A percentile compares a stretch with the other conserved stretches of the same genome.
phyloP scores from a whole-genome alignment of 1,284 basidiomycete species.

The Leccinum pachyderme region DNA sequence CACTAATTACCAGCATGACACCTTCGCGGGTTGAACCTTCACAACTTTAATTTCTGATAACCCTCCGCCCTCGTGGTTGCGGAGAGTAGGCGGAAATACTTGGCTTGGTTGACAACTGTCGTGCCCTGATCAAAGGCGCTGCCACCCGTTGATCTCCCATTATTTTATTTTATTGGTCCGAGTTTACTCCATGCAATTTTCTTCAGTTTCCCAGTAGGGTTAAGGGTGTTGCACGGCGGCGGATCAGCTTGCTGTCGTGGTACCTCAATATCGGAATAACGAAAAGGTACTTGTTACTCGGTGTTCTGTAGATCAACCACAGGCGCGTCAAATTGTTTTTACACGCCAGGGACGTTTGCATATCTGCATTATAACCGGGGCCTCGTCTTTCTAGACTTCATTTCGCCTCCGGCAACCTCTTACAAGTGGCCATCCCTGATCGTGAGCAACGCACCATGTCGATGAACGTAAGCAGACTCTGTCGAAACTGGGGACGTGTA shows the following conservation, averaged over 20 bases:
- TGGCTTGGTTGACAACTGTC: not conserved
- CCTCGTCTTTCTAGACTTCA: not conserved
- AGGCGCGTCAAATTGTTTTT: constrained; percentile 2
- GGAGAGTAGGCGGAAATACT: constrained; percentile 4
- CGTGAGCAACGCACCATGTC: not conserved
- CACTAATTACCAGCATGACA: no score
- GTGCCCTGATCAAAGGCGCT: constrained; percentile 1
- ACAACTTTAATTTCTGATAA: not conserved
- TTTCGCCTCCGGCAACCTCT: constrained; percentile 1
- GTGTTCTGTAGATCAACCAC: not conserved
- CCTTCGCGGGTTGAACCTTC: constrained; percentile 2
- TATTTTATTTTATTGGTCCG: not conserved
- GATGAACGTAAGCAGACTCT: not conserved
- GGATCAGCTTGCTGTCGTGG: not conserved
- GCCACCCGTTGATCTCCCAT: not conserved
- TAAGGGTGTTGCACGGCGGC: not conserved
- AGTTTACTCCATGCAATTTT: not conserved
- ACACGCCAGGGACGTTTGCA: not conserved
- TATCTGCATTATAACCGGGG: not conserved
- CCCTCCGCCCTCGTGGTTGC: not conserved
- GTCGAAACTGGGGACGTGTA: not conserved
- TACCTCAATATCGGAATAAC: not conserved
- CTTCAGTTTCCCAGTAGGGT: not conserved
- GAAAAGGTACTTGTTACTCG: not conserved
- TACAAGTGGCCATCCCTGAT: constrained; percentile 15